Percentiles rank a stretch among this genome's conserved stretches.
Evolutionary conservation across 2,329 filamentous ascomycete species (phyloP).

Genomic region (Hortaea sp.): DNA sequence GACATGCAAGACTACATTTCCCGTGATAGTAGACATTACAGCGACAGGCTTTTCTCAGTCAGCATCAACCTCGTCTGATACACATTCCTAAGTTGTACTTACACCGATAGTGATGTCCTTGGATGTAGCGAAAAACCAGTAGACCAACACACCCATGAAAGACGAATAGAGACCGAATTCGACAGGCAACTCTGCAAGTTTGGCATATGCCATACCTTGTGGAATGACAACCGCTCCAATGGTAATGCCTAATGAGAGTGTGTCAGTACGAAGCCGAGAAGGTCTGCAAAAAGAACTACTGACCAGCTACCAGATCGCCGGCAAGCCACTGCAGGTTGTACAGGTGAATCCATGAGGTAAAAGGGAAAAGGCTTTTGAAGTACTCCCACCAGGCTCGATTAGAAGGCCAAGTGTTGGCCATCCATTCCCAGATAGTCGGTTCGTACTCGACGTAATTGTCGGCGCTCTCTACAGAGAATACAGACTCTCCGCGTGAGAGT

Average conservation of each 20-base stretch:
- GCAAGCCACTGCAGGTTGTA: conserved; percentile 87
- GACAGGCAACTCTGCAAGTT: conserved; percentile 66
- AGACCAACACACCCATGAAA: conserved; percentile 88
- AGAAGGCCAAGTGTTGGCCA: conserved; percentile 54
- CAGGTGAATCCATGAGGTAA: conserved; percentile 73
- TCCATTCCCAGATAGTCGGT: conserved; percentile 64
- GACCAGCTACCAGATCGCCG: conserved; percentile 83
- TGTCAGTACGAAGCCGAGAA: not conserved
- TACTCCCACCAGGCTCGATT: conserved; percentile 49
- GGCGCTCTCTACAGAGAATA: conserved; percentile 61
- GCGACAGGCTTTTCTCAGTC: conserved; percentile 64
- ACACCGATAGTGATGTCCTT: conserved; percentile 97
- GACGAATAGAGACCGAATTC: conserved; percentile 89
- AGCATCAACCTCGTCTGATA: conserved; percentile 1
- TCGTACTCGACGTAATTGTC: conserved; percentile 77
- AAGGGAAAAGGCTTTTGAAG: conserved; percentile 67
- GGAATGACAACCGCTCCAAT: conserved; percentile 80
- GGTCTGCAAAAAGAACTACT: conserved; percentile 18
- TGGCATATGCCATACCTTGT: conserved; percentile 91
- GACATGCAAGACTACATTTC: conserved; percentile 65
- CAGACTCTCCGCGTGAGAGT: conserved; percentile 67
- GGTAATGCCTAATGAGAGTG: conserved; percentile 45
- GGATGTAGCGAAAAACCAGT: conserved; percentile 97
- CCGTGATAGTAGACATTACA: conserved; percentile 85
- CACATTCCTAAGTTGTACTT: conserved; percentile 30